Percentiles rank a stretch among this genome's conserved stretches.
These are phyloP conservation scores for Pochonia chlamydosporia DNA, from an alignment of 2,329 filamentous ascomycete genomes.

Conservation along the genomic window DNA sequence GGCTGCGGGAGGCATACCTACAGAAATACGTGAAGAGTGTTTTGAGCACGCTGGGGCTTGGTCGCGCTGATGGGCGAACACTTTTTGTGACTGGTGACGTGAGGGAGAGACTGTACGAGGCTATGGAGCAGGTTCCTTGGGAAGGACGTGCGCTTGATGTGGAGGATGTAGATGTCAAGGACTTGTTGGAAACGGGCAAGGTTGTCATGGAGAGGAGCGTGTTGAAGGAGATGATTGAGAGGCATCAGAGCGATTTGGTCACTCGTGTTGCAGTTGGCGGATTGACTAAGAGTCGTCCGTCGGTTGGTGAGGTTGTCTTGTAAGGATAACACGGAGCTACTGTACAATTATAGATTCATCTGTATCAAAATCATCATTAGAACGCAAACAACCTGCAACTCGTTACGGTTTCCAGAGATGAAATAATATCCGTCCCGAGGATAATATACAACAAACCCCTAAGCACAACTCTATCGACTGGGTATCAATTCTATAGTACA, in stretches of 20 bases:
- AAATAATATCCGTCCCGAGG: too few species aligned
- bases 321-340: background rate
- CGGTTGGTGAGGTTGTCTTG: conserved; percentile 20
- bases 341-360: background rate
- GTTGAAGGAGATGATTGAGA: conserved; percentile 65
- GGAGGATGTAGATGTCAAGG: conserved; percentile 90
- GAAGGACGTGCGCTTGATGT: conserved; percentile 65
- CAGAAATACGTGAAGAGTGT: conserved; percentile 61
- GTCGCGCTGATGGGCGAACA: conserved; percentile 60
- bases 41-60: conserved; percentile 65
- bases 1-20: conserved; percentile 50
- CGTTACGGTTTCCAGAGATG: too few species aligned
- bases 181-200: conserved; percentile 77
- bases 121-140: conserved; percentile 56
- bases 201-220: conserved; percentile 82
- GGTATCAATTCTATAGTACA: background rate
- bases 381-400: background rate
- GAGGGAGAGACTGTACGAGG: conserved; percentile 58
- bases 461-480: background rate
- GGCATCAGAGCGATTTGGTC: conserved; percentile 64
- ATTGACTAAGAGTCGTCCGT: conserved; percentile 24
- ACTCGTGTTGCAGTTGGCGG: conserved; percentile 40
- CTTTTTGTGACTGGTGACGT: conserved; percentile 64
- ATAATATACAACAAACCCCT: background rate
- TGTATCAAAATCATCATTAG: background rate